phyloP scores from a whole-genome alignment of 208 protist species.

The Crithidia sp. region DNA sequence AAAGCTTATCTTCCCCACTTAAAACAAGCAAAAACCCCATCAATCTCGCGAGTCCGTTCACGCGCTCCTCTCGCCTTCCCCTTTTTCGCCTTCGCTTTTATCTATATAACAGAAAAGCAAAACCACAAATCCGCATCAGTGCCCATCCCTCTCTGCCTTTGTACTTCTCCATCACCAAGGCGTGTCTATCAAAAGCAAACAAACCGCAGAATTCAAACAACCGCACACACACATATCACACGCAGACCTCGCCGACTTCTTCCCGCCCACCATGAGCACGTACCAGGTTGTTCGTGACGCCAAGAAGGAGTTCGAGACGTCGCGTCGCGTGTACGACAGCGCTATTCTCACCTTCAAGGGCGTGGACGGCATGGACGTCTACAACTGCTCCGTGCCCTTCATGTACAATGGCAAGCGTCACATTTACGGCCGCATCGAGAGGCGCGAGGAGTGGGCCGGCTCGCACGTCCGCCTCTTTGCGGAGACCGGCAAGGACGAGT shows the following conservation, averaged over 20 bases:
- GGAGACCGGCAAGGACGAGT: conserved; percentile 69
- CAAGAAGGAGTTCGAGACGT: conserved; percentile 47
- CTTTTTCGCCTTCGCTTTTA: too few relatives aligned
- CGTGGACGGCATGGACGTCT: conserved; percentile 62
- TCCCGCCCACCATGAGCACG: conserved; percentile 23
- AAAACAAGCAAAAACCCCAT: too few relatives aligned
- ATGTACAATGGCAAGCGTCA: conserved; percentile 49
- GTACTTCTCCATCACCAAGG: too few relatives aligned
- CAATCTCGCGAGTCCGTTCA: too few relatives aligned
- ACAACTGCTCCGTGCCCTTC: conserved; percentile 70
- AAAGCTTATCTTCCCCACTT: too few relatives aligned
- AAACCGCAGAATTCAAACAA: not conserved
- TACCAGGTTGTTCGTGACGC: conserved; percentile 40
- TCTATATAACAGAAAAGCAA: too few relatives aligned
- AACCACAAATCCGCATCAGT: too few relatives aligned
- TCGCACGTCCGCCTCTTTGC: conserved; percentile 59
- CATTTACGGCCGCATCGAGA: conserved; percentile 62
- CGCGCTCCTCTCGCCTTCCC: too few relatives aligned
- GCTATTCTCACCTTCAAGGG: conserved; percentile 53
- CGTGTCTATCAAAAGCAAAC: too few relatives aligned
- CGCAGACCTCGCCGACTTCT: not conserved
- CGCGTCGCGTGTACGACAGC: conserved; percentile 46
- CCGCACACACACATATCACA: not conserved
- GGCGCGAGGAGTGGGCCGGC: conserved; percentile 48
- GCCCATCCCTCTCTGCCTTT: too few relatives aligned